Evolutionary conservation across 2,329 filamentous ascomycete species (phyloP), one percentile per base, ranked within the genome.

Genomic region (Venturiaceae sp.): DNA sequence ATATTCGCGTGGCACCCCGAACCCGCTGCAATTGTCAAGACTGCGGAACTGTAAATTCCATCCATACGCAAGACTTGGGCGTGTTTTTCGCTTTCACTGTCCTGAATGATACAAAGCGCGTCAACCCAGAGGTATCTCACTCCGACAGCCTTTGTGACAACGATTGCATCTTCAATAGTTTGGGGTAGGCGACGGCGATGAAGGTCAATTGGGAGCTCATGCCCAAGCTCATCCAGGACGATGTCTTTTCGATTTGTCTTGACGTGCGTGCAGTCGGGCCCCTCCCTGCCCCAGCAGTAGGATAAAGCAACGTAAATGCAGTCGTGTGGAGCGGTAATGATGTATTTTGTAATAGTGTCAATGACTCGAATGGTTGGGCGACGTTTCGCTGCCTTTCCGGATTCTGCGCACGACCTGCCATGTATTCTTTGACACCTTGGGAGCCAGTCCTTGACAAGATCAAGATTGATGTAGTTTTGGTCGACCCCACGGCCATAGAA

Each of bases 251-350:
- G 30, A 2, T 16, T 30, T 34, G 2, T 53, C 33, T 52, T 58
- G 37, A 56, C 8, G 26, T 46, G 28, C 13, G 13, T 57, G 16
- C 33, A 13, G n/a, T 13, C 9, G 11, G 23, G 23, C n/a, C n/a
- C n/a, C 11, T 60, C 30, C 9, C 9, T 44, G 30, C 59, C 59
- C 59, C 59, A 61, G 19, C 60, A 58, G 50, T 61, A 61, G 37
- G 58, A 60, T 30, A 61, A 23, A 14, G 59, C 59, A 26, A 34
- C 23, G 33, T 60, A 60, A 16, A 21, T 21, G n/a, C 50, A 55
- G 6, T 28, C 21, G 5, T 21, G 47, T 16, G 50, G 44, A 56
- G 26, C 9, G 28, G 39, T 11, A 9, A 34, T 26, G 7, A 57
- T 11, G 7, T 9, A 57, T 11, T 9, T 9, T 30, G 26, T 19